These are phyloP conservation scores for Stephanodiscus triporus DNA, from an alignment of 108 stramenopile species.

Conservation along the genomic window DNA sequence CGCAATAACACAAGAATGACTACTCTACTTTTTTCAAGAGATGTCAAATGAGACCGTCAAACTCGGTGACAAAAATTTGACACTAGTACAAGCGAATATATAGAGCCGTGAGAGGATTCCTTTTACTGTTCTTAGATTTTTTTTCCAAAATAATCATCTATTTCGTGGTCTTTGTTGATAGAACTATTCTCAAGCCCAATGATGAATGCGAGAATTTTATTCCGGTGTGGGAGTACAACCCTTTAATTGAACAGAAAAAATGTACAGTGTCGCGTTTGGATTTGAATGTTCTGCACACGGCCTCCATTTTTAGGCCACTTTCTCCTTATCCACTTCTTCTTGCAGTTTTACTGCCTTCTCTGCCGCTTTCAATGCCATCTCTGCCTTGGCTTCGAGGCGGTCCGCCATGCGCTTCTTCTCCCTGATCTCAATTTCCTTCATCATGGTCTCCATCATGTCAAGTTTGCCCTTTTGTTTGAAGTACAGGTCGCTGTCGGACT, in stretches of 20 bases:
- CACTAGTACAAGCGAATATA: no score
- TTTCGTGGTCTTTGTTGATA: background rate
- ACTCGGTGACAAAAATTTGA: no score
- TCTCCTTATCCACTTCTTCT: slow-evolving; percentile 11
- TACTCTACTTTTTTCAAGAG: no score
- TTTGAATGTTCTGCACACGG: background rate
- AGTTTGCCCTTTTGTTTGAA: slow-evolving; percentile 87
- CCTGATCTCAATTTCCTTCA: slow-evolving; percentile 98
- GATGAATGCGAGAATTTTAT: background rate
- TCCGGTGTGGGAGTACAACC: background rate
- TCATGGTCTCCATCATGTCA: slow-evolving; percentile 96
- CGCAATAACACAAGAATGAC: no score
- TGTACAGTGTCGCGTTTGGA: background rate
- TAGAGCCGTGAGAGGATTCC: no score
- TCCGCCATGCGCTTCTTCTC: slow-evolving; percentile 98
- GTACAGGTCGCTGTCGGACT: slow-evolving; percentile 85
- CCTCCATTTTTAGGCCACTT: background rate
- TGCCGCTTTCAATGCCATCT: slow-evolving; percentile 74
- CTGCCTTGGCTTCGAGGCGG: slow-evolving; percentile 93
- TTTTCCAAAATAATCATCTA: background rate
- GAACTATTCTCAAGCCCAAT: slow-evolving; percentile 1
- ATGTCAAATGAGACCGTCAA: no score
- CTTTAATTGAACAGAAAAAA: slow-evolving; percentile 9
- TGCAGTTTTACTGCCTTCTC: slow-evolving; percentile 78
- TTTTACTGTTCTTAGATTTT: background rate